Conservation (phyloP, 306 rosid genomes). For the Castanea mollissima region DNA sequence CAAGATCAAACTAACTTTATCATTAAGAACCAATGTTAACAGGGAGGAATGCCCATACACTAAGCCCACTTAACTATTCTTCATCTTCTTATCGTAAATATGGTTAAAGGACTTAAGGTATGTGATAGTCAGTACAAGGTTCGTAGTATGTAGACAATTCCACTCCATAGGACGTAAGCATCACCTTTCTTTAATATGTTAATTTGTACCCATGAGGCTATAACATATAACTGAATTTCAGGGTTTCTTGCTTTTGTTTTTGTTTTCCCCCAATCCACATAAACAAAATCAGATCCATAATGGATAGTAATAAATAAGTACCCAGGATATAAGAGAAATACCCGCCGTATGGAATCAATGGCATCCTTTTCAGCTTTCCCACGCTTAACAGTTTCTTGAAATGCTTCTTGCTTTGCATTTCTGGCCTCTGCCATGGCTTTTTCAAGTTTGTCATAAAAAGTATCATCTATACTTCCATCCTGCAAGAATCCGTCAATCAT, state of each 20-base stretch:
- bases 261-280: background rate
- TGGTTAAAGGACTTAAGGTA: background rate
- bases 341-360: constrained; percentile 59
- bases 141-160: background rate
- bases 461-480: constrained; percentile 58
- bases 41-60: background rate
- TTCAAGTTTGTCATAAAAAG: constrained; percentile 59
- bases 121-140: background rate
- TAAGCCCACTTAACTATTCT: constrained; percentile 3
- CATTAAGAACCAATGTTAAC: background rate
- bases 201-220: background rate
- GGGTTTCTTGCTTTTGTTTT: background rate
- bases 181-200: background rate
- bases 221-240: background rate
- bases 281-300: constrained; percentile 7
- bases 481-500: constrained; percentile 34
- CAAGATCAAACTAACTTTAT: background rate
- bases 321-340: constrained; percentile 22
- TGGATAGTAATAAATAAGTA: constrained; percentile 7
- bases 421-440: constrained; percentile 65
- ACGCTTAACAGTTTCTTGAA: constrained; percentile 52
- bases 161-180: background rate
- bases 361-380: constrained; percentile 75
- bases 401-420: constrained; percentile 55
- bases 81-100: background rate